Conservation (phyloP, 352 stramenopile genomes). For the Phytophthora boehmeriae region DNA sequence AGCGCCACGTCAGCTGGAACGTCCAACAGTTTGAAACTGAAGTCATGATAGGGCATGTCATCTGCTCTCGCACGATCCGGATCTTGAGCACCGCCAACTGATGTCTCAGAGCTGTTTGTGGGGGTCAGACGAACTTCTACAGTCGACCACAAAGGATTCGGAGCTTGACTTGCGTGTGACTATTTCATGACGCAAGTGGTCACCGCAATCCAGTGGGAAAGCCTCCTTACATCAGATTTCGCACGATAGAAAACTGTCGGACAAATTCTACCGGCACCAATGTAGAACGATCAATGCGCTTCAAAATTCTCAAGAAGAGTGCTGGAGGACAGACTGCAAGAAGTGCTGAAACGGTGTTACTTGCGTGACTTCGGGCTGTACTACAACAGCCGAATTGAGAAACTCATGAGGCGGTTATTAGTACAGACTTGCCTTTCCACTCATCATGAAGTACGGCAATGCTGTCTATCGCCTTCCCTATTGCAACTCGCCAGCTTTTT, state of each 20-base stretch:
- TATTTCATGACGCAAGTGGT: not conserved
- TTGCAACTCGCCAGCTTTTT: no score
- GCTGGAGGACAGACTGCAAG: no score
- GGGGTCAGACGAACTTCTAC: slow-evolving; percentile 16
- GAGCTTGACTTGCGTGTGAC: not conserved
- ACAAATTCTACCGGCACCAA: no score
- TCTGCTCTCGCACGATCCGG: slow-evolving; percentile 12
- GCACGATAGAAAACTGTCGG: slow-evolving; percentile 2
- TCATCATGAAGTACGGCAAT: no score
- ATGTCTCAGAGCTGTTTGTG: slow-evolving; percentile 20
- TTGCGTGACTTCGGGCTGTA: no score
- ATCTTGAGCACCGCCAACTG: slow-evolving; percentile 15
- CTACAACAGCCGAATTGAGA: no score
- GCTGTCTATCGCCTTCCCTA: no score
- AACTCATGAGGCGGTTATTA: no score
- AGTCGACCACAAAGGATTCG: not conserved
- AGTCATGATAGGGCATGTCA: not conserved
- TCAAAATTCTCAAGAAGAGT: no score
- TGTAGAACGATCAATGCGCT: no score
- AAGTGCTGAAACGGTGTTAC: no score
- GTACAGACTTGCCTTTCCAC: no score
- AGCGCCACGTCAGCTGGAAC: slow-evolving; percentile 10
- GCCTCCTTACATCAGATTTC: not conserved
- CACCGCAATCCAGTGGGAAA: slow-evolving; percentile 6
- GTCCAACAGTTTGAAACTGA: slow-evolving; percentile 3